Percentiles rank a stretch among this genome's conserved stretches.
phyloP scores from a whole-genome alignment of 2,329 filamentous ascomycete species.

The Paraphaeosphaeria sporulosa region DNA sequence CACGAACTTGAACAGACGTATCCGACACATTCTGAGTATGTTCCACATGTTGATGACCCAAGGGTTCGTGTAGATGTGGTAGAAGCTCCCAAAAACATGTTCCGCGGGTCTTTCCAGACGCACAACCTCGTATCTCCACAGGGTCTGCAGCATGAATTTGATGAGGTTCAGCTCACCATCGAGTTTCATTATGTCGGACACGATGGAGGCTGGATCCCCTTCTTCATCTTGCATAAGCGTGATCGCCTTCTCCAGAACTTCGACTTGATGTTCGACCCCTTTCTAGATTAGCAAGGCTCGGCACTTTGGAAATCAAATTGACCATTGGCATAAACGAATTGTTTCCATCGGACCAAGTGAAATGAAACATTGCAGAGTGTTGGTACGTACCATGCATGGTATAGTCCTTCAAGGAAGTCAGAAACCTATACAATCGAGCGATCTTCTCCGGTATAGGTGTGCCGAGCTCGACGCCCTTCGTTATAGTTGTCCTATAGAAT shows the following conservation, averaged over 20 bases:
- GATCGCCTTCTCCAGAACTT: conserved; percentile 32
- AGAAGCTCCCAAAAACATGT: conserved; percentile 29
- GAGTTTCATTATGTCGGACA: conserved; percentile 24
- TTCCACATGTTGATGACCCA: conserved; percentile 45
- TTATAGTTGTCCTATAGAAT: conserved; percentile 35
- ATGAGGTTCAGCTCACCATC: conserved; percentile 33
- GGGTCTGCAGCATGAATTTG: conserved; percentile 28
- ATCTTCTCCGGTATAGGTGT: conserved; percentile 26
- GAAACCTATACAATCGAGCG: conserved; percentile 30
- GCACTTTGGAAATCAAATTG: background rate
- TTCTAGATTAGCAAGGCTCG: background rate
- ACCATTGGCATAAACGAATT: background rate
- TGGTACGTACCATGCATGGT: conserved; percentile 24
- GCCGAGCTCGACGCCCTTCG: conserved; percentile 31
- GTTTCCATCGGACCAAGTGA: background rate
- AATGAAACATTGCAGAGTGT: background rate
- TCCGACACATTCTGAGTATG: conserved; percentile 32
- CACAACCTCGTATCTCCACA: conserved; percentile 35
- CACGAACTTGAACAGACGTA: conserved; percentile 33
- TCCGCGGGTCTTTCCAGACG: conserved; percentile 22
- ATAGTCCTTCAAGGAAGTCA: conserved; percentile 27
- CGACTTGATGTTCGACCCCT: conserved; percentile 16
- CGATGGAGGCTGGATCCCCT: conserved; percentile 24
- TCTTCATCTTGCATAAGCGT: conserved; percentile 27
- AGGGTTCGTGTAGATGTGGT: conserved; percentile 40